These are phyloP conservation scores for Botrytis medusae DNA, from an alignment of 2,329 filamentous ascomycete species.

Conservation along the genomic window DNA sequence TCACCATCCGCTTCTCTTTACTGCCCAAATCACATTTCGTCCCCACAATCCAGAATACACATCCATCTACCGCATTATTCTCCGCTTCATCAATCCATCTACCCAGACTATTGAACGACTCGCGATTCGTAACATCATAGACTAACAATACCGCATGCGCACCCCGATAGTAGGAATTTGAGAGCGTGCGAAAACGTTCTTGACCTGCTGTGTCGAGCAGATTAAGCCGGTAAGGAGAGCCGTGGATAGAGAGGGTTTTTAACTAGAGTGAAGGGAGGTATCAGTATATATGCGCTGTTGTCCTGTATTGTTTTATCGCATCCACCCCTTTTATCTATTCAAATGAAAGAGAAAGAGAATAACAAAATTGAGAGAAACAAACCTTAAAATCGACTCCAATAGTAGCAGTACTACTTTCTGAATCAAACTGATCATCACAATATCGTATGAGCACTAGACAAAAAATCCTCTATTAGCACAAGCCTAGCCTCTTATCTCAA, in stretches of 20 bases:
- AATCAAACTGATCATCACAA: slow-evolving; percentile 58
- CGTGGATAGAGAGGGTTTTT: slow-evolving; percentile 54
- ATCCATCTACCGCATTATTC: slow-evolving; percentile 49
- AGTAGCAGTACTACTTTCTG: slow-evolving; percentile 54
- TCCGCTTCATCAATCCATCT: slow-evolving; percentile 56
- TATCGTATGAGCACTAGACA: slow-evolving; percentile 53
- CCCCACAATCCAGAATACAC: slow-evolving; percentile 53
- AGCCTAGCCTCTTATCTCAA: background rate
- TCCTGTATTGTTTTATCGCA: too few relatives aligned
- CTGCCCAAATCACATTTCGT: slow-evolving; percentile 50
- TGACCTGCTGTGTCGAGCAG: slow-evolving; percentile 87
- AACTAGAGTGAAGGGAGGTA: slow-evolving; percentile 41
- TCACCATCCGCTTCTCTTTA: slow-evolving; percentile 46
- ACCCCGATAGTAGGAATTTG: slow-evolving; percentile 91
- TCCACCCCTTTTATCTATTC: background rate
- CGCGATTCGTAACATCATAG: slow-evolving; percentile 78
- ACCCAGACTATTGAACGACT: slow-evolving; percentile 53
- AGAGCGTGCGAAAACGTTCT: slow-evolving; percentile 92
- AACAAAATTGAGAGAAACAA: background rate
- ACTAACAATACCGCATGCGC: slow-evolving; percentile 94
- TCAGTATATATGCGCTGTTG: background rate
- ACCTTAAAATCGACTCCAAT: slow-evolving; percentile 60
- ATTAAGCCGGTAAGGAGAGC: slow-evolving; percentile 52
- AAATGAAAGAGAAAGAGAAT: background rate
- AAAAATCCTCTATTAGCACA: slow-evolving; percentile 8